Base-by-base conservation (phyloP, 257 asterid species). In the Cinchona pubescens region DNA sequence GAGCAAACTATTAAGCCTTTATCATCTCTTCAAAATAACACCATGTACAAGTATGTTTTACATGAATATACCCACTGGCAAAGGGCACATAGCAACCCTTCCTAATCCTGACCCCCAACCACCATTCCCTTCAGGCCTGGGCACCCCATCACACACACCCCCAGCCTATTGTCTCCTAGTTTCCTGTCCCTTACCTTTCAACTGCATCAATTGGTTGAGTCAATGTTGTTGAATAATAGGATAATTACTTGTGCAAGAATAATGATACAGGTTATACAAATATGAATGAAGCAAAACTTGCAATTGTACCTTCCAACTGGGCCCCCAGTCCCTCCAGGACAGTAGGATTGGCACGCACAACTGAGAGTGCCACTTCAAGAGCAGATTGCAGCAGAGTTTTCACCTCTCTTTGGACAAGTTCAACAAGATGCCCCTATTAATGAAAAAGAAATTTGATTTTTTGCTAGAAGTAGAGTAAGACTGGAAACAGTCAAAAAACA, bases 321-420 rank as follows among this genome's bases (percentile, higher is more conserved):
- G 97, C 96, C 21, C 98, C 98, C 48, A 93, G 90, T 72, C 97
- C 97, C 85, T 95, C 99, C 82, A 95, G 79, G 77, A 92, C 91
- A 32, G 90, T 82, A 67, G 89, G 94, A 83, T 95, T 95, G 64
- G 99, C 98, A 65, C 96, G 96, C 74, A 95, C 96, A 71, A 95
- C 98, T 8, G 87, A 88, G 37, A 95, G 87, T 38, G 99, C 99
- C 58, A 91, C 96, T 66, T 87, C 93, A 72, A 95, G 97, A 66
- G 99, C 98, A n/a, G 98, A 87, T 81, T 90, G 97, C 76, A 95
- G 87, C 83, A 95, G 75, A 5, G 81, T 78, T 80, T 83, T 95
- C 68, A 95, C 99, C 89, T 95, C 99, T 55, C 80, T 77, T 86
- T 95, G 99, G 35, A 95, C 98, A 29, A 95, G 96, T 87, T 92